Base-by-base conservation (phyloP, 495 filamentous ascomycete species). In the Penicillium samsonianum region DNA sequence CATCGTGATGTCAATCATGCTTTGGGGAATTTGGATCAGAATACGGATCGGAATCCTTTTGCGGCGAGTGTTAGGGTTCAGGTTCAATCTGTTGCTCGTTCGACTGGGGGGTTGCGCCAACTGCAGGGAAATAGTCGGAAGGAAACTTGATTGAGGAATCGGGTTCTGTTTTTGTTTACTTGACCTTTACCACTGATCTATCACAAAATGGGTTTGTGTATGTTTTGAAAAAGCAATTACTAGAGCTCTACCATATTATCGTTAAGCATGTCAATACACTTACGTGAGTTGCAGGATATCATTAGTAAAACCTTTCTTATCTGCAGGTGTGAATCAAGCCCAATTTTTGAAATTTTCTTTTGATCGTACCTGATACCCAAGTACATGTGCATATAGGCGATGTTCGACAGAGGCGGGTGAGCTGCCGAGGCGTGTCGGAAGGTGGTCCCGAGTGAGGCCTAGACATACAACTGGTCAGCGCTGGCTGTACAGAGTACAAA, bases 1-100 rank as follows among this genome's bases (percentile, higher is more conserved):
- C 93, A 98, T 71, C 79, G 93, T 9, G 92, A 96, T 68, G 91
- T 96, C 51, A 98, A 96, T 73, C 93, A 98, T 67, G 96, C 93
- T 0, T 69, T 96, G 48, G 85, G 86, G 43, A 96, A 96, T 64
- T 71, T 96, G 41, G 76, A 91, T 54, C 90, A 92, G 71, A 82
- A 81, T 28, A 76, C 83, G 16, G 93, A 97, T 68, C 90, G 90
- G 8, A 96, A 97, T 72, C 93, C 92, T n/a, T 96, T 90, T 64
- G 82, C 87, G 16, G 85, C 84, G 63, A 80, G 81, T 59, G 92
- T 90, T 73, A 87, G 86, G 67, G 79, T 86, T 61, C 63, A 30
- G 20, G 42, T 59, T 55, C 35, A 30, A 19, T 35, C 20, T 31
- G 52, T 55, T 47, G 31, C 42, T 37, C 2, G 30, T 12, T 25